These are phyloP conservation scores for Aegilops bicornis DNA, from an alignment of 176 grass and related monocot species.

Conservation along the genomic window DNA sequence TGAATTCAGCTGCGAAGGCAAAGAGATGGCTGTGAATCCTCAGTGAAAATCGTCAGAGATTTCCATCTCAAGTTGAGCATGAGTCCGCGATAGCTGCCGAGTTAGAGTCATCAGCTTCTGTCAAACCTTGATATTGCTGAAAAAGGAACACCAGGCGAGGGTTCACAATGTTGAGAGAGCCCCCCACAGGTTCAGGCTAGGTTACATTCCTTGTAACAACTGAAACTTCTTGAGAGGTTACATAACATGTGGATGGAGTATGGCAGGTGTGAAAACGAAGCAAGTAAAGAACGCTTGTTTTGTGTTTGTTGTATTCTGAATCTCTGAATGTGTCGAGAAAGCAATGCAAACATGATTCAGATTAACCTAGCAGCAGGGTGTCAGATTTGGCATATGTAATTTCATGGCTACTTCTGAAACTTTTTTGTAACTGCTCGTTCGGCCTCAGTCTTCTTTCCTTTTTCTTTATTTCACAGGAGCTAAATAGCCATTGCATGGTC, in stretches of 20 bases:
- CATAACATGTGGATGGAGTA: neutral
- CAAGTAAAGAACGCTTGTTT: neutral
- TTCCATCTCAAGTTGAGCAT: slow-evolving; percentile 1
- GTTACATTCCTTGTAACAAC: slow-evolving; percentile 44
- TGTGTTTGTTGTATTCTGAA: neutral
- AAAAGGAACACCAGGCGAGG: neutral
- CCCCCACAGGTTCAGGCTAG: neutral
- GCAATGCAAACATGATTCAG: neutral
- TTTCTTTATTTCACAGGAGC: neutral
- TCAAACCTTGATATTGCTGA: neutral
- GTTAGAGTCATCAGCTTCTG: slow-evolving; percentile 5
- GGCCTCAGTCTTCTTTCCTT: neutral
- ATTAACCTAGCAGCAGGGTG: neutral
- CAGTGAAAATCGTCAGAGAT: slow-evolving; percentile 7
- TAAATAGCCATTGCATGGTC: neutral
- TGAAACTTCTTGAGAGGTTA: slow-evolving; percentile 1
- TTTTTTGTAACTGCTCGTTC: neutral
- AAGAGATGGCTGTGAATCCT: slow-evolving; percentile 51
- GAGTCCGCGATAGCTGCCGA: neutral
- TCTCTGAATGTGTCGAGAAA: neutral
- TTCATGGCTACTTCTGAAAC: neutral
- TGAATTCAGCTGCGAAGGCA: slow-evolving; percentile 33
- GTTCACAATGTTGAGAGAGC: neutral
- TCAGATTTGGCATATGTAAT: neutral
- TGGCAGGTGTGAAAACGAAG: neutral